A percentile compares a stretch with the other conserved stretches of the same genome.
Evolutionary conservation across 2,329 filamentous ascomycete genomes (phyloP).

Genomic region (Volutella citrinella): DNA sequence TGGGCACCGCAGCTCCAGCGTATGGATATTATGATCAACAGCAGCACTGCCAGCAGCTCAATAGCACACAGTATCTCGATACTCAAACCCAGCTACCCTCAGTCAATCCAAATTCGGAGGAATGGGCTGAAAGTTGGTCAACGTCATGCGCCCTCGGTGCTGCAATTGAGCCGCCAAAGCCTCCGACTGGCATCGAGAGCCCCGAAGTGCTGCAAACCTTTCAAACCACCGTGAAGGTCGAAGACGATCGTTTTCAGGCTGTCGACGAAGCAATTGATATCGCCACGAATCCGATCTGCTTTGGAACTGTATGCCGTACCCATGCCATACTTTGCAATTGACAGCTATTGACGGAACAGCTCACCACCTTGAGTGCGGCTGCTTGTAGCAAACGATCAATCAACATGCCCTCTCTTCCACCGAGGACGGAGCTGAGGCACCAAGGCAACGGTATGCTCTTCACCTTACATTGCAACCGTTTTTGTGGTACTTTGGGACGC

Average conservation of each 20-base stretch:
- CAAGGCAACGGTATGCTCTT: background rate
- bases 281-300: background rate
- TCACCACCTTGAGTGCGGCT: background rate
- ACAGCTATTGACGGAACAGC: background rate
- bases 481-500: background rate
- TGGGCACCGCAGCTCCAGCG: no score
- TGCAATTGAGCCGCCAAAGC: no score
- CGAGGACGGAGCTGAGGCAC: background rate
- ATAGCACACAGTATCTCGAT: no score
- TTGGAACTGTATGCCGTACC: background rate
- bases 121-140: no score
- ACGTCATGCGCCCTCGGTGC: no score
- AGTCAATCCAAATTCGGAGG: no score
- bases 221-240: background rate
- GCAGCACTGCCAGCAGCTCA: no score
- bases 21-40: no score
- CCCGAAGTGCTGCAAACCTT: no score
- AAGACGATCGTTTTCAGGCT: background rate
- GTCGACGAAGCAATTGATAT: no score
- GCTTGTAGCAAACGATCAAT: background rate
- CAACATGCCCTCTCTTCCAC: background rate
- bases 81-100: no score
- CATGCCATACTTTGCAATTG: background rate
- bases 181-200: no score
- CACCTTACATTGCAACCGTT: background rate